Conservation (phyloP, 2,329 filamentous ascomycete species). For the Paradendryphiella salina region DNA sequence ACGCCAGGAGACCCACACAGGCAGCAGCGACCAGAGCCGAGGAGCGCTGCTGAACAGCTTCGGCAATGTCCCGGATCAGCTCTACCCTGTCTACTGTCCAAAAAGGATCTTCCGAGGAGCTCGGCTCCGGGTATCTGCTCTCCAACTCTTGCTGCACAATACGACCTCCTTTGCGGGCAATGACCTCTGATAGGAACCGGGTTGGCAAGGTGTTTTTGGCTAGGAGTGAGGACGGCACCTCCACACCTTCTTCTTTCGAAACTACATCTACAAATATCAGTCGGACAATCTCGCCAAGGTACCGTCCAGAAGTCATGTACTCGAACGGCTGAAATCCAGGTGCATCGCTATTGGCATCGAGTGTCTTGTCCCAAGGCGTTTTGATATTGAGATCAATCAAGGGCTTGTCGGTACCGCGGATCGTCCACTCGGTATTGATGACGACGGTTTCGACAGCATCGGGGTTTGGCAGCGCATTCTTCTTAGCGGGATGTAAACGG, state of each 20-base stretch:
- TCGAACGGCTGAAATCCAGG: constrained; percentile 82
- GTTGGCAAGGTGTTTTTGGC: constrained; percentile 68
- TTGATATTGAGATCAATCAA: constrained; percentile 65
- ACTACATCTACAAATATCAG: constrained; percentile 72
- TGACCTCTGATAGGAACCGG: constrained; percentile 71
- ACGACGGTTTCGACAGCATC: constrained; percentile 64
- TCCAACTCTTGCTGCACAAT: constrained; percentile 46
- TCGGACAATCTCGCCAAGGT: constrained; percentile 75
- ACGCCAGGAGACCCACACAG: constrained; percentile 68
- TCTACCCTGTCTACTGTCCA: constrained; percentile 67
- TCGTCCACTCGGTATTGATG: constrained; percentile 84
- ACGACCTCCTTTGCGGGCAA: constrained; percentile 50
- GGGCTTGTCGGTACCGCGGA: constrained; percentile 72
- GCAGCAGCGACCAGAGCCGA: constrained; percentile 75
- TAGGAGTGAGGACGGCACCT: constrained; percentile 60
- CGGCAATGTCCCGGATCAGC: constrained; percentile 67
- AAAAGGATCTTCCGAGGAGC: constrained; percentile 41
- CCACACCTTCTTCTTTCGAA: constrained; percentile 33
- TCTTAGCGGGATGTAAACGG: constrained; percentile 66
- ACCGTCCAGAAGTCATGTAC: constrained; percentile 80
- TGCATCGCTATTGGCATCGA: constrained; percentile 68
- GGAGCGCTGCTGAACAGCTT: constrained; percentile 71
- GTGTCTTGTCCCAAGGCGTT: constrained; percentile 69
- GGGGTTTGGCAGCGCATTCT: constrained; percentile 43
- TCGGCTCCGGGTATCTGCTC: constrained; percentile 58